Conservation (phyloP, 2,329 filamentous ascomycete genomes). For the Claviceps fusiformis region DNA sequence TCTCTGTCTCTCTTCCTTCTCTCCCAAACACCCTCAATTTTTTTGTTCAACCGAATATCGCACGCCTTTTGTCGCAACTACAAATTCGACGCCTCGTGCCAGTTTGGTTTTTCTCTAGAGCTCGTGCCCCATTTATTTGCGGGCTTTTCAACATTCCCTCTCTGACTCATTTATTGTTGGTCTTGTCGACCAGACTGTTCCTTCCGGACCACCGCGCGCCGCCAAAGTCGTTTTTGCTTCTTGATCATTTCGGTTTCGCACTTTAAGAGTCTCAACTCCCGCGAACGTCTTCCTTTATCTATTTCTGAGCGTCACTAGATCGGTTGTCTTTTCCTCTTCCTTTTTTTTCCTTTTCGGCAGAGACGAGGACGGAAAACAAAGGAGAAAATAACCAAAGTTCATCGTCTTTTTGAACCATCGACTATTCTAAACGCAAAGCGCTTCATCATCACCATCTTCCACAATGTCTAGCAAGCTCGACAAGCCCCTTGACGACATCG, state of each 20-base stretch:
- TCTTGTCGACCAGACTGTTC: constrained; percentile 2
- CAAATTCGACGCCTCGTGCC: background rate
- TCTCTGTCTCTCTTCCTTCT: background rate
- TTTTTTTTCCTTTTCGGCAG: constrained; percentile 9
- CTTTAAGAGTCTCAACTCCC: background rate
- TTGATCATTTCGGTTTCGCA: background rate
- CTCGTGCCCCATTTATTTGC: background rate
- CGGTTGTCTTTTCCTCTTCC: too few species aligned
- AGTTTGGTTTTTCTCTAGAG: background rate
- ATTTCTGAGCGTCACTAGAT: background rate
- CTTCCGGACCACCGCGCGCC: constrained; percentile 1
- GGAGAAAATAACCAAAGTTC: background rate
- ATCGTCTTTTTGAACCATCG: background rate
- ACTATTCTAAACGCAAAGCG: background rate
- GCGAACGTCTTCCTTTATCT: background rate
- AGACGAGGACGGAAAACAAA: constrained; percentile 11
- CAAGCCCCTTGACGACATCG: constrained; percentile 93
- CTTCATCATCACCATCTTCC: constrained; percentile 15
- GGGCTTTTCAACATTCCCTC: background rate
- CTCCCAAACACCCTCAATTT: constrained; percentile 1
- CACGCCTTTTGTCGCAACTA: background rate
- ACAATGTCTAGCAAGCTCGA: constrained; percentile 92
- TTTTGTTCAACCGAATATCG: background rate
- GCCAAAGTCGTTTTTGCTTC: background rate
- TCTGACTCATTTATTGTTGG: background rate